Evolutionary conservation across 495 filamentous ascomycete genomes (phyloP).

Genomic region (Hypoxylon intermedium): DNA sequence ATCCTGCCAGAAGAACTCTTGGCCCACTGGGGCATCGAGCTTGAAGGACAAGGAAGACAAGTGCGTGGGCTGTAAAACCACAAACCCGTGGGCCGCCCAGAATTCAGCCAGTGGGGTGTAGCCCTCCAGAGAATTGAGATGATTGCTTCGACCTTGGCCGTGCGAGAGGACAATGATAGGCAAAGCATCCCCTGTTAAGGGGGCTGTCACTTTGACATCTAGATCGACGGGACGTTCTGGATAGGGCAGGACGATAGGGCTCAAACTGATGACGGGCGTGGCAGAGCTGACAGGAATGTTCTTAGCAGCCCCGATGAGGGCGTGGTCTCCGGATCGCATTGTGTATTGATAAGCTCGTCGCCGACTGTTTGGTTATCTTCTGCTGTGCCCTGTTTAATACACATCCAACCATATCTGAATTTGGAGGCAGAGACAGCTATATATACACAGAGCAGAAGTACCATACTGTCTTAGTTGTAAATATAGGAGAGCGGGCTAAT

Average conservation of each 20-base stretch:
- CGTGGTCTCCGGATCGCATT: slow-evolving; percentile 44
- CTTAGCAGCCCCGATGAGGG: slow-evolving; percentile 48
- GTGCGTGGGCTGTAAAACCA: slow-evolving; percentile 56
- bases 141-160: slow-evolving; percentile 50
- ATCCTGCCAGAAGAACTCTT: slow-evolving; percentile 46
- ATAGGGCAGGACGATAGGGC: slow-evolving; percentile 46
- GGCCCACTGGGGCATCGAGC: slow-evolving; percentile 29
- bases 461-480: slow-evolving; percentile 11
- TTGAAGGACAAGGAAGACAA: slow-evolving; percentile 47
- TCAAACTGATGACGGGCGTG: slow-evolving; percentile 48
- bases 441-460: slow-evolving; percentile 8
- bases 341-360: background rate
- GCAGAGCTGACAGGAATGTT: slow-evolving; percentile 44
- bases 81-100: slow-evolving; percentile 56
- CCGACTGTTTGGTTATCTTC: background rate
- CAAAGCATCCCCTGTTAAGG: slow-evolving; percentile 41
- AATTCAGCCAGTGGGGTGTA: slow-evolving; percentile 54
- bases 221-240: slow-evolving; percentile 43
- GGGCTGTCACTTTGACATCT: slow-evolving; percentile 45
- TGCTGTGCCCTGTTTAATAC: slow-evolving; percentile 4
- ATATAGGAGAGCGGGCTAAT: slow-evolving; percentile 12
- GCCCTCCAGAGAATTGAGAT: slow-evolving; percentile 54
- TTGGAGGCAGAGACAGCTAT: background rate
- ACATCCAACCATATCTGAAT: background rate
- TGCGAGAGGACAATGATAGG: slow-evolving; percentile 55